These are phyloP conservation scores for Brassica juncea DNA, from an alignment of 345 rosid genomes.

Conservation along the genomic window DNA sequence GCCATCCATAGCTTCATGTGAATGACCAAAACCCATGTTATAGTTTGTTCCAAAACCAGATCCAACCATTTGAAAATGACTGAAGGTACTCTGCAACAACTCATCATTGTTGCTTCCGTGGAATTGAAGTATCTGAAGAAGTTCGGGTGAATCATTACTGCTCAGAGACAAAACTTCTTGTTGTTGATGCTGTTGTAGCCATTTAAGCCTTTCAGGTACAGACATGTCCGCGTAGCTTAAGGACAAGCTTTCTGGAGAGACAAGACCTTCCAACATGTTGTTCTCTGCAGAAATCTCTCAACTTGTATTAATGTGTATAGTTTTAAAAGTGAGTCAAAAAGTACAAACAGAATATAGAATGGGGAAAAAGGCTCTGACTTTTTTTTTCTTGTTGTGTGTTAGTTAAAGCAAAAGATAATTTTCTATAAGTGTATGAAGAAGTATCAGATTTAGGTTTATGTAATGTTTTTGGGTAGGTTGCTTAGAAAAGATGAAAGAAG, in stretches of 20 bases:
- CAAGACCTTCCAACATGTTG: conserved; percentile 39
- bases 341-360: conserved; percentile 25
- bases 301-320: conserved; percentile 20
- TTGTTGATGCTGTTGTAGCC: conserved; percentile 43
- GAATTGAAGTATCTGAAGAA: conserved; percentile 22
- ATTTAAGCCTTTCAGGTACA: conserved; percentile 43
- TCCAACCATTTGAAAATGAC: conserved; percentile 35
- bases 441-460: conserved; percentile 21
- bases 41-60: conserved; percentile 31
- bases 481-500: conserved; percentile 35
- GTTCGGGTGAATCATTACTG: conserved; percentile 31
- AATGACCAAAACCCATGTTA: conserved; percentile 28
- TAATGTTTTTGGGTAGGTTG: conserved; percentile 21
- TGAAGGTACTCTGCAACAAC: conserved; percentile 34
- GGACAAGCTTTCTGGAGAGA: conserved; percentile 33
- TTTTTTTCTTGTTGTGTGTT: neutral
- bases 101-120: conserved; percentile 38
- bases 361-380: conserved; percentile 3
- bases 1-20: conserved; percentile 38
- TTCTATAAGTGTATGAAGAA: conserved; percentile 34
- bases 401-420: conserved; percentile 32
- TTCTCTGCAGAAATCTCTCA: conserved; percentile 11
- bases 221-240: conserved; percentile 41
- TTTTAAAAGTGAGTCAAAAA: conserved; percentile 33
- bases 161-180: conserved; percentile 24